phyloP scores from a whole-genome alignment of 495 filamentous ascomycete genomes.

The Xylaria bambusicola region DNA sequence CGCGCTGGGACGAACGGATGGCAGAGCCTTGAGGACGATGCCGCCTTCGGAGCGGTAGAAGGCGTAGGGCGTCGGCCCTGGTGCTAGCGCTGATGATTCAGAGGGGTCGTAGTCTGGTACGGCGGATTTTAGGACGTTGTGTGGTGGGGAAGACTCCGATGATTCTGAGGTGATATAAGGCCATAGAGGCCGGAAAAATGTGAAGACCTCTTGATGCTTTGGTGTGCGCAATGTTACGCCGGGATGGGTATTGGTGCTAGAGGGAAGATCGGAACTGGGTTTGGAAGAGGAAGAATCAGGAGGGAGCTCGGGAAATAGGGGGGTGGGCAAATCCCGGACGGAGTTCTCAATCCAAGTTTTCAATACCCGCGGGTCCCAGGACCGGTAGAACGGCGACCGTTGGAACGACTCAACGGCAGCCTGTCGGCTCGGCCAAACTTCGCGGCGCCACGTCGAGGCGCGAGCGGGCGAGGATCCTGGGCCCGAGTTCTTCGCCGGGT shows the following conservation, averaged over 20 bases:
- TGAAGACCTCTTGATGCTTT: conserved; percentile 63
- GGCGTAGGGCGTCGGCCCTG: conserved; percentile 37
- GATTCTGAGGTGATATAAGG: conserved; percentile 23
- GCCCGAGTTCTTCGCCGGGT: conserved; percentile 32
- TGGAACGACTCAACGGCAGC: conserved; percentile 63
- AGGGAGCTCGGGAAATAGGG: conserved; percentile 48
- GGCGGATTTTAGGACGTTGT: conserved; percentile 27
- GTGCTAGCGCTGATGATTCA: background rate
- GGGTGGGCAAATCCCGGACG: conserved; percentile 63
- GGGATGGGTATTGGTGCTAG: conserved; percentile 17
- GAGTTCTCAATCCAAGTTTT: conserved; percentile 66
- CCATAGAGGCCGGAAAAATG: conserved; percentile 47
- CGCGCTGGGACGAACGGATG: conserved; percentile 71
- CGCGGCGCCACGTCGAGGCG: conserved; percentile 64
- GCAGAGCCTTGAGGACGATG: conserved; percentile 63
- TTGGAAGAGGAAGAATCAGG: background rate
- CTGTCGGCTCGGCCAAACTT: conserved; percentile 68
- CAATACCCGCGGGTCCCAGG: conserved; percentile 75
- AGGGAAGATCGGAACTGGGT: background rate
- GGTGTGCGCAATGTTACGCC: conserved; percentile 60
- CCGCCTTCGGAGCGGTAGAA: conserved; percentile 79
- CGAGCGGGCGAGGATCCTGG: conserved; percentile 45
- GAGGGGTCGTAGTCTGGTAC: conserved; percentile 35
- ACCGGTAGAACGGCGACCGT: conserved; percentile 64
- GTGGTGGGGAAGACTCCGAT: background rate